phyloP scores from a whole-genome alignment of 1,139 yeast species.

The Yamadazyma triangularis region DNA sequence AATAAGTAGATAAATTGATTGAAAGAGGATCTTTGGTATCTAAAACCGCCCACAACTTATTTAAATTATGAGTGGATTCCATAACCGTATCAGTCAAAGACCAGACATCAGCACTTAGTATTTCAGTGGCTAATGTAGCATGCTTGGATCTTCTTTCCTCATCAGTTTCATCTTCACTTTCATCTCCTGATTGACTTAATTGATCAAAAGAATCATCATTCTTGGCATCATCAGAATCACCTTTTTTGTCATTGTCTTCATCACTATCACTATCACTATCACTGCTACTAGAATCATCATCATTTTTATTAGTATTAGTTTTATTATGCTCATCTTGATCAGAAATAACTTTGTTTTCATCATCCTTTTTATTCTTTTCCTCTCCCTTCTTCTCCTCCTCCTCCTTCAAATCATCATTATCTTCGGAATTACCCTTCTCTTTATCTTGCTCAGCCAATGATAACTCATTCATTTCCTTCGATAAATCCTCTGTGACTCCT shows the following conservation, averaged over 20 bases:
- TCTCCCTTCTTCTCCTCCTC: constrained; percentile 3
- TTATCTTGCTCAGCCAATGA: constrained; percentile 1
- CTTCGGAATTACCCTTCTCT: constrained; percentile 22
- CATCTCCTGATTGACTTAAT: constrained; percentile 19
- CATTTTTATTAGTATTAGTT: constrained; percentile 12
- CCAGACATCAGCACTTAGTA: constrained; percentile 91
- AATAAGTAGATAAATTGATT: constrained; percentile 76
- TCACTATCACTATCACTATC: constrained; percentile 10
- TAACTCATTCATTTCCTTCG: constrained; percentile 4
- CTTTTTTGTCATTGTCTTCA: constrained; percentile 3
- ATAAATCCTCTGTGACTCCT: constrained; percentile 15
- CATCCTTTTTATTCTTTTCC: constrained; percentile 12
- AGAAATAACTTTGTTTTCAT: constrained; percentile 1
- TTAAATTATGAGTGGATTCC: constrained; percentile 64
- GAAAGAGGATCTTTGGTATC: constrained; percentile 57
- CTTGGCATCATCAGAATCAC: constrained; percentile 10
- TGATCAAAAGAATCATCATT: constrained; percentile 9
- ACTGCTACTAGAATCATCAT: constrained; percentile 7
- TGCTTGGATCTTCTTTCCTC: constrained; percentile 61
- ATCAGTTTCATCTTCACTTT: constrained; percentile 29
- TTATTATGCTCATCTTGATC: constrained; percentile 1
- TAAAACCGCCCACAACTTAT: constrained; percentile 73
- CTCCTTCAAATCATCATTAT: constrained; percentile 16
- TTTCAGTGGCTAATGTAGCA: constrained; percentile 88
- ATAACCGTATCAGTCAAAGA: constrained; percentile 87